Conservation (phyloP, 176 grass and related monocot genomes). For the Oryza meyeriana region DNA sequence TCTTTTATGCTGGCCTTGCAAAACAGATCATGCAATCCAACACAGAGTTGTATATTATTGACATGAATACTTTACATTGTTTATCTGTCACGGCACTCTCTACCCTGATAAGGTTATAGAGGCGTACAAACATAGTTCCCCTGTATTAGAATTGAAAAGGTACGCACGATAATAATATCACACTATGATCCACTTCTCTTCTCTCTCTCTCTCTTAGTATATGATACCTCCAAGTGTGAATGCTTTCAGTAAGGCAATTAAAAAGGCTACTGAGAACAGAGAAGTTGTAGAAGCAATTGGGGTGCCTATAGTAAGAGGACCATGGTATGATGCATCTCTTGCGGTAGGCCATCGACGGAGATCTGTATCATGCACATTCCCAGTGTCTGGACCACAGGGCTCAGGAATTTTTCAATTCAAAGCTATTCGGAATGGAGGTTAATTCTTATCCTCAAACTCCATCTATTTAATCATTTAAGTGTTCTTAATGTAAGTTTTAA, state of each 20-base stretch:
- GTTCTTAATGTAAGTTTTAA: neutral
- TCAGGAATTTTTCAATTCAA: conserved; percentile 69
- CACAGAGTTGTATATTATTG: neutral
- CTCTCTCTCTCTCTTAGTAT: neutral
- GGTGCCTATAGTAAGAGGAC: conserved; percentile 70
- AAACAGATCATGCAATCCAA: neutral
- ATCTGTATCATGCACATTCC: conserved; percentile 83
- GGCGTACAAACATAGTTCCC: neutral
- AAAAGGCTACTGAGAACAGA: conserved; percentile 54
- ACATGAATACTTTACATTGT: neutral
- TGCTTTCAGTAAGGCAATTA: conserved; percentile 71
- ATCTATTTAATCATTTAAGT: neutral
- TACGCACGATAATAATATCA: neutral
- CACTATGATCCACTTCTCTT: neutral
- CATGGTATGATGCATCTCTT: conserved; percentile 86
- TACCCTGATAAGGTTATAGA: neutral
- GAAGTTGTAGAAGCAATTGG: conserved; percentile 67
- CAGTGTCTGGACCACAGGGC: conserved; percentile 80
- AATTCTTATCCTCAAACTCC: neutral
- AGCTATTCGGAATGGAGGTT: conserved; percentile 71
- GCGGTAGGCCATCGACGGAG: conserved; percentile 54
- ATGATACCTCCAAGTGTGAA: conserved; percentile 1
- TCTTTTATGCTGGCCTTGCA: neutral
- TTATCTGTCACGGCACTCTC: neutral
- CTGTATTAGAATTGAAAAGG: neutral